Conservation (phyloP, 208 protist genomes). For the Borovskyia barvae region DNA sequence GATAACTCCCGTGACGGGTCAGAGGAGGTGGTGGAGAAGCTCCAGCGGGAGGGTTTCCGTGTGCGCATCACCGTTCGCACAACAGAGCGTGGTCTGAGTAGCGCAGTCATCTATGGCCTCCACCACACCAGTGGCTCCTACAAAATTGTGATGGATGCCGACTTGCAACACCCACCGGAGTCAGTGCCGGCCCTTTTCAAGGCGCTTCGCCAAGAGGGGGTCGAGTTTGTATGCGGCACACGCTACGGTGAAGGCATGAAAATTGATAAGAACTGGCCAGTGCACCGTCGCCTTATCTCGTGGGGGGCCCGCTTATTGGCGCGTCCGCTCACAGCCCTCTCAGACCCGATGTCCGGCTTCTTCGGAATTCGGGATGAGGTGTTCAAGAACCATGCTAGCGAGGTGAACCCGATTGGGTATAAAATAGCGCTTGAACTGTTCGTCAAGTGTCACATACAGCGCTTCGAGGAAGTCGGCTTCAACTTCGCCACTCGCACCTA, state of each 20-base stretch:
- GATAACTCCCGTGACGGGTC: conserved; percentile 91
- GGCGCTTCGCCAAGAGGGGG: conserved; percentile 45
- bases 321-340: conserved; percentile 81
- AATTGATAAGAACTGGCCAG: conserved; percentile 88
- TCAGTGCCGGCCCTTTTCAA: conserved; percentile 65
- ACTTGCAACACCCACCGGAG: conserved; percentile 92
- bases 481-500: conserved; percentile 76
- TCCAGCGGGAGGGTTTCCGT: conserved; percentile 62
- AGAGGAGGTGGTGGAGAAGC: conserved; percentile 60
- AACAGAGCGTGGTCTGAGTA: conserved; percentile 83
- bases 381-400: conserved; percentile 40
- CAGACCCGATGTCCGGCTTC: conserved; percentile 94
- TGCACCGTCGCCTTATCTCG: conserved; percentile 87
- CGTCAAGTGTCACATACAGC: conserved; percentile 78
- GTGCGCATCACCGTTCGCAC: conserved; percentile 80
- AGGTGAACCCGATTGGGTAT: conserved; percentile 89
- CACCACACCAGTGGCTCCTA: conserved; percentile 38
- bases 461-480: conserved; percentile 78
- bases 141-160: conserved; percentile 91
- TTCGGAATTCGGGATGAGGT: conserved; percentile 77
- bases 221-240: conserved; percentile 90
- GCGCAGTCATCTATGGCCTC: conserved; percentile 88
- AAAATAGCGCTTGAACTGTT: conserved; percentile 93
- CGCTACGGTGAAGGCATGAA: conserved; percentile 73
- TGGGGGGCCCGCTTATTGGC: conserved; percentile 81